A percentile compares a stretch with the other conserved stretches of the same genome.
phyloP scores from a whole-genome alignment of 768 basidiomycete genomes.

The Rhizopogon salebrosus region DNA sequence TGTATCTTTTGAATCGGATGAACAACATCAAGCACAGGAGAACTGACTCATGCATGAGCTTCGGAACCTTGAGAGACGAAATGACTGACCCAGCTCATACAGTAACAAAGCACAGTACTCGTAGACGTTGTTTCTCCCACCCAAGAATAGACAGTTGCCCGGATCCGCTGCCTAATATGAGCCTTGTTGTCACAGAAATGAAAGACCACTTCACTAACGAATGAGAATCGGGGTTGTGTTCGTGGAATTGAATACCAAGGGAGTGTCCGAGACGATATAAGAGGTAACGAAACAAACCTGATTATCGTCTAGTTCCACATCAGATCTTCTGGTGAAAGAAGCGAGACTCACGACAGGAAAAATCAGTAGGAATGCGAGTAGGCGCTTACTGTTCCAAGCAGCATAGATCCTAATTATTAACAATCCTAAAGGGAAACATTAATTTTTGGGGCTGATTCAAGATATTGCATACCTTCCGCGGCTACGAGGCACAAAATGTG shows the following conservation, averaged over 20 bases:
- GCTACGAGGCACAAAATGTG: not conserved
- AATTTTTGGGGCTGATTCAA: not conserved
- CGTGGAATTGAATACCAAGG: not conserved
- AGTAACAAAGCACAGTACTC: not conserved
- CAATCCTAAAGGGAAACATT: not conserved
- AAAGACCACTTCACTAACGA: not conserved
- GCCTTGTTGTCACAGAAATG: not conserved
- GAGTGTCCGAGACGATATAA: not conserved
- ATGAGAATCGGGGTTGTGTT: not conserved
- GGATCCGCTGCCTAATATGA: not conserved
- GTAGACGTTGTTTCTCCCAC: not conserved
- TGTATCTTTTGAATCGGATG: not conserved
- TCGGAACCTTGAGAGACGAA: not conserved
- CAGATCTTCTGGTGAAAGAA: not conserved
- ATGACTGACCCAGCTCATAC: not conserved
- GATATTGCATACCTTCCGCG: not conserved
- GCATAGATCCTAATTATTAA: not conserved
- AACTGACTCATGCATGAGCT: not conserved
- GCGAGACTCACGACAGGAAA: not conserved
- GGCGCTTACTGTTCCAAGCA: not conserved
- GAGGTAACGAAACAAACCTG: not conserved
- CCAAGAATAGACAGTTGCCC: not conserved
- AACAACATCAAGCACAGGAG: not conserved
- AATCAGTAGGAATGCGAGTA: not conserved
- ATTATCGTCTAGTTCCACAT: not conserved